Evolutionary conservation across 495 filamentous ascomycete genomes (phyloP), one percentile per base, ranked within the genome.

Genomic region (Parachaetomium inaequale): DNA sequence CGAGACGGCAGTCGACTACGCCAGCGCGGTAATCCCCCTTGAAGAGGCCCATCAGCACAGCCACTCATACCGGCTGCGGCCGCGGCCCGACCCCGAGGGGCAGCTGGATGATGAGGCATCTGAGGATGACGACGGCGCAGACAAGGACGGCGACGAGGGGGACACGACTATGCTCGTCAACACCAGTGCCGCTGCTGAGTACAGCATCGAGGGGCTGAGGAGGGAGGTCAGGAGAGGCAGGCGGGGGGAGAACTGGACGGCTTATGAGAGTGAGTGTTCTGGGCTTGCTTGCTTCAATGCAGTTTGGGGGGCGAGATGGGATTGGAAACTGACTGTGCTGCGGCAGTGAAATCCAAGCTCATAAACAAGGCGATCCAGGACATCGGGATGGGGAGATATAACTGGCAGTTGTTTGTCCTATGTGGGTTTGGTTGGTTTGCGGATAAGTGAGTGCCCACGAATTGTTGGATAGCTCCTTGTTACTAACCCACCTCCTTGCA

Each of bases 361-460:
- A 82, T 92, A 59, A 93, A 91, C 71, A 83, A 84, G 56, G 88
- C 88, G 3, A 86, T 91, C 56, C 87, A 90, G 61, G 91, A 93
- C 71, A 93, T 94, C 65, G 91, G 91, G 7, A 94, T 93, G 87
- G 91, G 91, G 45, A 79, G 81, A 36, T 96, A 94, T 66, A 90
- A 96, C 68, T 93, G 88, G 90, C 81, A 90, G 66, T 74, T 94
- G 14, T 94, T 96, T 72, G 79, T 85, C 51, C 80, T 96, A 0
- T 91, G 88, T 63, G 91, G 91, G 0, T 93, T 91, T 74, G 91
- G 90, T 17, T 93, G 82, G 83, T 81, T 82, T 70, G 79, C 79
- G 2, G 82, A 84, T 64, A 84, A 84, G 78, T 83, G 61, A 76
- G 76, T 67, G 23, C 42, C n/a, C 40, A 15, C 5, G 28, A n/a